Evolutionary conservation across 352 stramenopile species (phyloP).

Genomic region (Globisporangium splendens): DNA sequence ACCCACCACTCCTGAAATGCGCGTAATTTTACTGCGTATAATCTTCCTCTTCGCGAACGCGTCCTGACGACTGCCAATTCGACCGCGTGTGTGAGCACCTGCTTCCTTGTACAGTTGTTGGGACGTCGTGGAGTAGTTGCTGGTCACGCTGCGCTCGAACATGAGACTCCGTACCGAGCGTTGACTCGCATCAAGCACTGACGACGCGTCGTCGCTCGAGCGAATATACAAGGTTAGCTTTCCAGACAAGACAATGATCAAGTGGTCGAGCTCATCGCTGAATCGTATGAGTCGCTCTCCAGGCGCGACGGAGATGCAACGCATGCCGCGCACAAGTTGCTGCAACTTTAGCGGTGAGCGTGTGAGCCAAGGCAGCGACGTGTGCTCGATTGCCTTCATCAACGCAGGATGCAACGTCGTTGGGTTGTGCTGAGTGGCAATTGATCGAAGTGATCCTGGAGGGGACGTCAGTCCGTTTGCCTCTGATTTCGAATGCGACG

Average conservation of each 20-base stretch:
- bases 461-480: neutral
- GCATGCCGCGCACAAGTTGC: conserved; percentile 34
- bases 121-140: conserved; percentile 69
- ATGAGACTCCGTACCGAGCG: conserved; percentile 51
- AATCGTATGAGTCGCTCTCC: conserved; percentile 39
- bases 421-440: conserved; percentile 2
- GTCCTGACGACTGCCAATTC: neutral
- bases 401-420: conserved; percentile 17
- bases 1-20: conserved; percentile 9
- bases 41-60: conserved; percentile 12
- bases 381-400: conserved; percentile 25
- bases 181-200: conserved; percentile 46
- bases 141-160: conserved; percentile 53
- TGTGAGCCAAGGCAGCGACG: conserved; percentile 27
- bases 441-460: conserved; percentile 10
- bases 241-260: conserved; percentile 47
- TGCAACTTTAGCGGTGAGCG: conserved; percentile 27
- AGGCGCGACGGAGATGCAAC: conserved; percentile 20
- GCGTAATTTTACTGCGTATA: conserved; percentile 16
- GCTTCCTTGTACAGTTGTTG: conserved; percentile 41
- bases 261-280: conserved; percentile 37
- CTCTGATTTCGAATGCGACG: neutral
- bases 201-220: conserved; percentile 33
- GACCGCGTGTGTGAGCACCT: neutral
- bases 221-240: conserved; percentile 37